Base-by-base conservation (phyloP, 305 asterid species). In the Plantago rigida region DNA sequence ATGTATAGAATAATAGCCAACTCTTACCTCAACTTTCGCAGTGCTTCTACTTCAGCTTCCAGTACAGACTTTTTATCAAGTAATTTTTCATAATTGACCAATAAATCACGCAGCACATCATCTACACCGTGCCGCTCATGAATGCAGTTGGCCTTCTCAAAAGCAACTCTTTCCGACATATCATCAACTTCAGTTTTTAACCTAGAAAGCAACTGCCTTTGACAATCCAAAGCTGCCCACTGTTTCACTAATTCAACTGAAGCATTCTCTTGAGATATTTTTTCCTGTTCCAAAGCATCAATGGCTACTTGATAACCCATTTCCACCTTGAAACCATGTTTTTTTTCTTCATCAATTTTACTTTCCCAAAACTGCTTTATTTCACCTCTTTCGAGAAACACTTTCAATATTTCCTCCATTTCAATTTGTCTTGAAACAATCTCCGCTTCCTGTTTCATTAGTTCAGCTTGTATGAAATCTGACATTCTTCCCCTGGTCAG, bases 171-270 rank as follows among this genome's bases (percentile, higher is more conserved):
- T 58, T 77, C 78, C 1, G 90, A 78, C 87, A 86, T 84, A 59
- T 86, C 87, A 52, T 50, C n/a, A 10, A 88, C 81, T 71, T 92
- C 96, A 50, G 67, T 77, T 72, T 80, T 74, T 51, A 92, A 73
- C 61, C 83, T 79, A 17, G 81, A 80, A 63, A 88, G 85, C 61
- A 92, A 73, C 81, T 84, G 87, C 47, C 74, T 77, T 77, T 92
- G 98, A 69, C 96, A 92, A 71, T 83, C 91, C 81, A 88, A 71
- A 65, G 94, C 88, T 53, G 91, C 93, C 78, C 68, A 84, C 74
- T 84, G 84, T 71, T 79, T 92, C 59, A 77, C 71, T 56, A 81
- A 52, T 61, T 86, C 89, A 39, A 81, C 82, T 47, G 22, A 69
- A 31, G 66, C 71, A 39, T 45, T 82, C 71, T 81, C 89, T 54